Percentiles rank a stretch among this genome's conserved stretches.
Evolutionary conservation across 305 asterid genomes (phyloP).

Genomic region (Rubia tinctorum): DNA sequence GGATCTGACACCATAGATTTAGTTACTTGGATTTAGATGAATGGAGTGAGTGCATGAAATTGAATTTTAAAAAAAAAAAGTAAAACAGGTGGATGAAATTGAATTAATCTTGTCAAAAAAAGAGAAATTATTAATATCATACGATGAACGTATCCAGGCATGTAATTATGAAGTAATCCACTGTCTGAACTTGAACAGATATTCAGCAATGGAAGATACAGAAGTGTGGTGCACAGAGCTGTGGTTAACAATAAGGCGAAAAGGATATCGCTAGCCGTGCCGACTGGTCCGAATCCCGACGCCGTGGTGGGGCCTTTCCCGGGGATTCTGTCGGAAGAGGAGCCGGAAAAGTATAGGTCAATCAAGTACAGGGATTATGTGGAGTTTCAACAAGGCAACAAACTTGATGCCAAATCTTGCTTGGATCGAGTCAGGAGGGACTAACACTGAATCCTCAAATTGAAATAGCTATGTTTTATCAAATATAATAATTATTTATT

Average conservation of each 20-base stretch:
- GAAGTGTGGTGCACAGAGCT: constrained; percentile 40
- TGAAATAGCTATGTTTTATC: no score
- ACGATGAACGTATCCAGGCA: no score
- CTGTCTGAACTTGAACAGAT: no score
- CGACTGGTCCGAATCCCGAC: constrained; percentile 37
- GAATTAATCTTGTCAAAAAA: no score
- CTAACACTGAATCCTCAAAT: background rate
- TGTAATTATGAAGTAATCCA: no score
- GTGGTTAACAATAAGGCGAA: constrained; percentile 29
- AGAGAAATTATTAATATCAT: no score
- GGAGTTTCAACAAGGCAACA: constrained; percentile 27
- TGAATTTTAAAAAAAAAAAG: no score
- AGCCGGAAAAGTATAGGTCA: background rate
- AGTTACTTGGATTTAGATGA: no score
- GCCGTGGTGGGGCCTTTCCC: constrained; percentile 29
- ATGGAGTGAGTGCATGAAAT: no score
- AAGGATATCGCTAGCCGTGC: constrained; percentile 33
- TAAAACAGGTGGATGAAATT: no score
- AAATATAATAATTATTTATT: no score
- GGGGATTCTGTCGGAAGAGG: background rate
- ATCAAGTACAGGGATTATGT: constrained; percentile 29
- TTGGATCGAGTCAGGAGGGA: constrained; percentile 26
- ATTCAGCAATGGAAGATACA: constrained; percentile 41
- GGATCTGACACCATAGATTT: no score
- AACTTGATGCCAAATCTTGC: constrained; percentile 28